Base-by-base conservation (phyloP, 768 basidiomycete genomes). In the Collybia nuda region DNA sequence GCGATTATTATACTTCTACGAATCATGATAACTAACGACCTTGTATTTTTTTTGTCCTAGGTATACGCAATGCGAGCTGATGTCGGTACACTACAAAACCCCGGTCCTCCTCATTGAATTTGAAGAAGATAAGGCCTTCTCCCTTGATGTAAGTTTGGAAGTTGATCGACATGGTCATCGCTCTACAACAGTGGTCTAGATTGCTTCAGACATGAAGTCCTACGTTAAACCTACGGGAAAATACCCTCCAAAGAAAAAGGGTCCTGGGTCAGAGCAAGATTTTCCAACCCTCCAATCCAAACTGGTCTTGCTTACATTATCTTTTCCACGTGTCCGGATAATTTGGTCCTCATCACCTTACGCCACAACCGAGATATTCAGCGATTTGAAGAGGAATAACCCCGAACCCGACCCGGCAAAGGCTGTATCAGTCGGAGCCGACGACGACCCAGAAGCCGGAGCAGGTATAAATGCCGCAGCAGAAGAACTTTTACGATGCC, bases 301-400 rank as follows among this genome's bases (percentile, higher is more conserved):
- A 60, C 81, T 99, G 29, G 92, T 91, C 23, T 78, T 98, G 14
- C 81, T 99, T 5, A 86, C 88, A 0, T 80, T 98, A 22, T 77
- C 89, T 6, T 98, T 98, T 64, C 97, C 95, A 0, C 86, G 91
- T 12, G 72, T 99, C 2, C 85, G 93, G 39, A 90, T 98, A 62
- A 90, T 99, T 64, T 98, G 97, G 97, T 94, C 94, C 0, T 94
- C 94, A 1, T 98, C 95, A 0, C 92, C 97, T 0, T 91, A 93
- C 61, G 88, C 90, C 17, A 94, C 93, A 0, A 80, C 92, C 0
- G 88, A 93, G 51, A 93, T 98, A 49, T 95, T 98, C 75, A 82
- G 81, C 41, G 97, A 98, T 62, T 84, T 99, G 28, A 99, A 99
- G 62, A 54, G 70, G 26, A 85, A 87, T 58, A 80, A 81, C 40